phyloP scores from a whole-genome alignment of 2,329 filamentous ascomycete species.

The Chaetomium strumarium region DNA sequence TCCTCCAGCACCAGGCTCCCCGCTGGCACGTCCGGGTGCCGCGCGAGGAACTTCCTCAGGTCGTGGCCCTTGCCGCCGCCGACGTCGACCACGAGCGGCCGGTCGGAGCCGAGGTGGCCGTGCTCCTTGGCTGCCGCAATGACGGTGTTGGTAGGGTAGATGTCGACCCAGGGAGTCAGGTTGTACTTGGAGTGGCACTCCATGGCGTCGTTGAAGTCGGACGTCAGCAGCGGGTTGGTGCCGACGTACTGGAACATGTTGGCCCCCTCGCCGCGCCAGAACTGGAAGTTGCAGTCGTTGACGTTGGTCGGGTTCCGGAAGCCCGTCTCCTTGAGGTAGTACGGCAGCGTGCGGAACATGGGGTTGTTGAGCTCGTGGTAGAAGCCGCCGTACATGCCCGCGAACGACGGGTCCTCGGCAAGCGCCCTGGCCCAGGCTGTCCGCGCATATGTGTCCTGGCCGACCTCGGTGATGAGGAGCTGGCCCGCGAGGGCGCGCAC shows the following conservation, averaged over 20 bases:
- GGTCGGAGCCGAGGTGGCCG: not conserved
- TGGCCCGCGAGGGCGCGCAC: conserved; percentile 33
- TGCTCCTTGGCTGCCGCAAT: conserved; percentile 19
- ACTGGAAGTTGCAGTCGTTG: conserved; percentile 31
- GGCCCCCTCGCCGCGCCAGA: conserved; percentile 24
- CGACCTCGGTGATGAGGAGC: conserved; percentile 31
- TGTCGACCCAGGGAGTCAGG: conserved; percentile 33
- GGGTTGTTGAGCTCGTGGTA: conserved; percentile 31
- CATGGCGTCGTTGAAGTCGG: conserved; percentile 34
- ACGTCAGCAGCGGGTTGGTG: conserved; percentile 26
- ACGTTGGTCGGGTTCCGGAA: conserved; percentile 33
- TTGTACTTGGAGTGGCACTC: conserved; percentile 35
- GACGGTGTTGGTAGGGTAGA: conserved; percentile 31
- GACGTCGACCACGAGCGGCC: conserved; percentile 31
- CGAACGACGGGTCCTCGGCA: conserved; percentile 19
- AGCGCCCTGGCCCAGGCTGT: conserved; percentile 27
- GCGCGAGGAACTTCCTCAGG: conserved; percentile 29
- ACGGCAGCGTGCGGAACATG: conserved; percentile 30
- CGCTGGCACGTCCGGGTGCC: conserved; percentile 23
- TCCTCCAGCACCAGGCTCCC: conserved; percentile 30
- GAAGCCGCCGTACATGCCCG: conserved; percentile 30
- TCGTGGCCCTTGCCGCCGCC: conserved; percentile 35
- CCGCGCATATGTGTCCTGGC: conserved; percentile 30
- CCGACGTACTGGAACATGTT: conserved; percentile 32
- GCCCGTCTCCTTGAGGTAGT: conserved; percentile 29